Base-by-base conservation (phyloP, 2,329 filamentous ascomycete species). In the Cladophialophora exuberans region DNA sequence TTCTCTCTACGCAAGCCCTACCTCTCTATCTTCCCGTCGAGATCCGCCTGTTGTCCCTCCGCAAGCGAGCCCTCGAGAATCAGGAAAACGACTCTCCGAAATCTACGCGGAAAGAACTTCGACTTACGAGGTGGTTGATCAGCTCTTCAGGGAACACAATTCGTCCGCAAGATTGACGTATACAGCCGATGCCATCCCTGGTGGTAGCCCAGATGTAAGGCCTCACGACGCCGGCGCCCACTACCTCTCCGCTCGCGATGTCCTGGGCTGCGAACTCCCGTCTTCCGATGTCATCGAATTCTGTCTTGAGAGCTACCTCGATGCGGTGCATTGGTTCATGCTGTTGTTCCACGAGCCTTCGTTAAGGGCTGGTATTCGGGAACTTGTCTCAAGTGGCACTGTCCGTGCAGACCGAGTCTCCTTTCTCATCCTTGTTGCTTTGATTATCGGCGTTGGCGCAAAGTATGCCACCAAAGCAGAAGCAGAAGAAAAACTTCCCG, bases 301-400 rank as follows among this genome's bases (percentile, higher is more conserved):
- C 15, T 62, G 75, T 1, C 43, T 76, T 7, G 72, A 75, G 51
- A 67, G 72, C 15, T 76, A 76, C 44, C 73, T 76, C 47, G 65
- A 70, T 44, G 62, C 71, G 1, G 69, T 77, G 13, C 73, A 76
- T 60, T 77, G 74, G 73, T 76, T 77, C 50, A 75, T 73, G 13
- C 64, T 76, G 3, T 72, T 73, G 1, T 65, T 77, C 15, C 72
- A 72, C 49, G 73, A 76, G 47, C 73, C 73, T 1, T 72, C 65
- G 22, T 74, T 76, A 42, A 70, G 73, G 18, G 39, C 45, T 11
- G 60, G 60, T 9, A 60, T 62, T 3, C 68, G 72, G 22, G 54
- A 63, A 7, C 67, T 68, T 6, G 64, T 74, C 1, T 53, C 62
- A 1, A 70, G 72, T 53, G 70, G 71, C 2, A 62, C 56, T 31